Evolutionary conservation across 306 rosid genomes (phyloP), one percentile per base, ranked within the genome.

Genomic region (Vicia sativa): DNA sequence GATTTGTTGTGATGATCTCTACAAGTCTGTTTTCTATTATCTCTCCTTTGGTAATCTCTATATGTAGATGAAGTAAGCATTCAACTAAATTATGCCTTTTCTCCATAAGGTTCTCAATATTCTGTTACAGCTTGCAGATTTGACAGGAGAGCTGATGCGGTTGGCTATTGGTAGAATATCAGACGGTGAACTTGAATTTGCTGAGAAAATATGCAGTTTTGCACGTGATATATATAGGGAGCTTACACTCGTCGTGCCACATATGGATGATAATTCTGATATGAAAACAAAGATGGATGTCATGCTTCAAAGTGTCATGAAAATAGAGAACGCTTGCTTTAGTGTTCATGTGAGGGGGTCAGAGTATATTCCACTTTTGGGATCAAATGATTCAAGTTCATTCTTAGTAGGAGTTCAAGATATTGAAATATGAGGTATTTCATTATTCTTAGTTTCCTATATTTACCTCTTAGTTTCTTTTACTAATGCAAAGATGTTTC

Each of bases 61-160:
- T 4, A 28, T 28, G 6, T 28, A 28, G 62, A 45, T 71, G 37
- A 38, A 61, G 16, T 48, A 14, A 59, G 11, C 71, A n/a, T 62
- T 9, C 21, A 73, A 59, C 53, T 34, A 11, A 28, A 39, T 71
- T 53, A 11, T 64, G 26, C 12, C 21, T 12, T 19, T 42, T n/a
- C n/a, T 55, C 35, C 31, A 3, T 2, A 64, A 56, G 71, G 56
- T 63, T 23, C 66, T 64, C 15, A n/a, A 48, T 79, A 37, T 76
- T 83, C 31, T 41, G 69, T 76, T 73, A 57, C 87, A 93, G 98
- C 87, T 93, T 81, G 95, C 97, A 44, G 97, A 93, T 79, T 86
- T 93, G 83, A 90, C 96, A 25, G 98, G 98, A 67, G 98, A 93
- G 85, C 87, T 93, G 67, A 93, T 93, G 98, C 89, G 98, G 50